Conservation (phyloP, 192 early-diverging fungal species). For the Glomus cerebriforme region DNA sequence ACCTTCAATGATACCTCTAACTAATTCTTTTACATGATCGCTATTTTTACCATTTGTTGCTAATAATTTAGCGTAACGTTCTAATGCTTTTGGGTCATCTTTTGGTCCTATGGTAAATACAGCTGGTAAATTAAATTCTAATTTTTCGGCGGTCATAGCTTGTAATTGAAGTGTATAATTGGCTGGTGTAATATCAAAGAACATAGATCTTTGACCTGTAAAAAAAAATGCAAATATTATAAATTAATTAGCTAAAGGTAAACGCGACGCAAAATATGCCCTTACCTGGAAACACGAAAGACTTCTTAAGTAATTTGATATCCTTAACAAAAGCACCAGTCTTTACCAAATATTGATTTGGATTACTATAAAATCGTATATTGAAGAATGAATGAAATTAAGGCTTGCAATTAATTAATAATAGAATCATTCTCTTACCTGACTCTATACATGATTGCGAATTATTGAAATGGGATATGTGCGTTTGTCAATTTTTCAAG, state of each 20-base stretch:
- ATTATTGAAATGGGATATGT: background rate
- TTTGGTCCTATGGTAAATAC: constrained; percentile 55
- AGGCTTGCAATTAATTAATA: no score
- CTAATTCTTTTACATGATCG: constrained; percentile 40
- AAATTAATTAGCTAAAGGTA: background rate
- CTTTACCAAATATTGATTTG: constrained; percentile 50
- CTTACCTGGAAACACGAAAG: constrained; percentile 44
- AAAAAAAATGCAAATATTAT: background rate
- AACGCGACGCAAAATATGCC: background rate
- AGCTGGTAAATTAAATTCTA: constrained; percentile 52
- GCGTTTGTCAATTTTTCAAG: no score
- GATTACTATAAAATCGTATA: background rate
- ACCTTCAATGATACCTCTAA: constrained; percentile 56
- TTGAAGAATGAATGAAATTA: background rate
- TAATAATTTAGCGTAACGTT: constrained; percentile 36
- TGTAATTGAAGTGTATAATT: constrained; percentile 50
- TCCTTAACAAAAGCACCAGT: constrained; percentile 45
- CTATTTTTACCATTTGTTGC: constrained; percentile 24
- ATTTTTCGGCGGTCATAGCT: constrained; percentile 53
- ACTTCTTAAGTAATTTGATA: constrained; percentile 43
- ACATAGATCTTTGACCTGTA: background rate
- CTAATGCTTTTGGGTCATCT: constrained; percentile 20
- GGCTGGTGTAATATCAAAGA: constrained; percentile 44
- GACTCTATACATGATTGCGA: background rate
- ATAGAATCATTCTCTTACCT: background rate